phyloP scores from a whole-genome alignment of 1,284 basidiomycete species.

The Trichosporon sp. region DNA sequence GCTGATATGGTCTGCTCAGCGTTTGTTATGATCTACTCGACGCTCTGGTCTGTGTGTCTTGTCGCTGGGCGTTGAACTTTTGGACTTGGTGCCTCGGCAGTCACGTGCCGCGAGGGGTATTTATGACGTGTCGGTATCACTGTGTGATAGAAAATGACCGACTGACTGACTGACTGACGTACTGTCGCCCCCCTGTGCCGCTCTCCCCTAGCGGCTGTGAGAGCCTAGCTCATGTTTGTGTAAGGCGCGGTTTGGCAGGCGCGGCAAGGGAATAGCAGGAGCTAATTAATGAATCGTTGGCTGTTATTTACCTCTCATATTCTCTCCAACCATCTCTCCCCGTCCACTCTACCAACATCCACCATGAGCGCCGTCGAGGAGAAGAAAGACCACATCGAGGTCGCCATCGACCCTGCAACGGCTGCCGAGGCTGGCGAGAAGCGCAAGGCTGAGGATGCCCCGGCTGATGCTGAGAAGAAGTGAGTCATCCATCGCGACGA shows the following conservation, averaged over 20 bases:
- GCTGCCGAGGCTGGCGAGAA: slow-evolving; percentile 21
- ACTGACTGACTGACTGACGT: background rate
- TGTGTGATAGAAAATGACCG: background rate
- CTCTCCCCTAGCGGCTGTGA: no score
- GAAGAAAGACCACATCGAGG: slow-evolving; percentile 1
- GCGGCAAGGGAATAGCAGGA: no score
- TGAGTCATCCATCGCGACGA: slow-evolving; percentile 19
- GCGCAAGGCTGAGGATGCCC: slow-evolving; percentile 29
- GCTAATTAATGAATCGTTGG: no score
- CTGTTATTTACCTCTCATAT: no score
- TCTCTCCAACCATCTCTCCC: no score
- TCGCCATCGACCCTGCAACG: background rate
- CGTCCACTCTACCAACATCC: slow-evolving; percentile 2
- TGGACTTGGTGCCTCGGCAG: background rate
- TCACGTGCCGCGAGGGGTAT: background rate
- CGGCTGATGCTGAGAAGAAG: slow-evolving; percentile 29
- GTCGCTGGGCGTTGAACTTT: background rate
- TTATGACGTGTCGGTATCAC: background rate
- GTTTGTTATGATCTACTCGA: background rate
- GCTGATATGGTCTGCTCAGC: background rate
- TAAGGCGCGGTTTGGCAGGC: background rate
- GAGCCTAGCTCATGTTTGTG: background rate
- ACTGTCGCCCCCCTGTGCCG: no score
- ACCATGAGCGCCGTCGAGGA: slow-evolving; percentile 20
- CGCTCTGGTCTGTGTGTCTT: no score